Conservation (phyloP, 2,329 filamentous ascomycete genomes). For the Trichoderma asperellum region DNA sequence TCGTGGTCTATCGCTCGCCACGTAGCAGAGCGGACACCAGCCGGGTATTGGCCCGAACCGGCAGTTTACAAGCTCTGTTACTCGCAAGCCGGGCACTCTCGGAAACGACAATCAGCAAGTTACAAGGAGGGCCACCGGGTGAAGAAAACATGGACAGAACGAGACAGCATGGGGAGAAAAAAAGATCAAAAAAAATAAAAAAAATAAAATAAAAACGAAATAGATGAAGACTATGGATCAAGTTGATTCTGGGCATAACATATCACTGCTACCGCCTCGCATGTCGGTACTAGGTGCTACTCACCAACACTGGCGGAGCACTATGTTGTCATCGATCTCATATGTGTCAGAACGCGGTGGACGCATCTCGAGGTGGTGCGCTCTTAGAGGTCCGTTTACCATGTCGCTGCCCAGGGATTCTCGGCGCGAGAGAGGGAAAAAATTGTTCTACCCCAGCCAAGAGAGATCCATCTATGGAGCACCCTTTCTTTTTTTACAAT, state of each 20-base stretch:
- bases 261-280: slow-evolving; percentile 22
- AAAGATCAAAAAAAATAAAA: background rate
- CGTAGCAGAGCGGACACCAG: slow-evolving; percentile 27
- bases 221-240: slow-evolving; percentile 8
- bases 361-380: slow-evolving; percentile 18
- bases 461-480: slow-evolving; percentile 13
- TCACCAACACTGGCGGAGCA: slow-evolving; percentile 20
- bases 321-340: slow-evolving; percentile 27
- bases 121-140: slow-evolving; percentile 6
- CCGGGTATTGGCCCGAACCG: slow-evolving; percentile 6
- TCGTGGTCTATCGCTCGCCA: slow-evolving; percentile 24
- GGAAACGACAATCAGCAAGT: slow-evolving; percentile 16
- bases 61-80: slow-evolving; percentile 3
- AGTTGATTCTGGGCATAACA: slow-evolving; percentile 19
- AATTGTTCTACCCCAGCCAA: slow-evolving; percentile 5
- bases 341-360: slow-evolving; percentile 27
- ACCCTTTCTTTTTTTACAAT: slow-evolving; percentile 1
- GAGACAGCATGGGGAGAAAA: background rate
- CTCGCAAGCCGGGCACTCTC: slow-evolving; percentile 18
- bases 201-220: background rate
- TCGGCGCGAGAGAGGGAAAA: background rate
- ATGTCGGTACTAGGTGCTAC: background rate
- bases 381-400: slow-evolving; percentile 12
- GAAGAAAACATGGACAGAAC: slow-evolving; percentile 1
- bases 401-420: slow-evolving; percentile 20